Evolutionary conservation across 2,329 filamentous ascomycete genomes (phyloP), one percentile per base, ranked within the genome.

Genomic region (Trichoderma afroharzianum): DNA sequence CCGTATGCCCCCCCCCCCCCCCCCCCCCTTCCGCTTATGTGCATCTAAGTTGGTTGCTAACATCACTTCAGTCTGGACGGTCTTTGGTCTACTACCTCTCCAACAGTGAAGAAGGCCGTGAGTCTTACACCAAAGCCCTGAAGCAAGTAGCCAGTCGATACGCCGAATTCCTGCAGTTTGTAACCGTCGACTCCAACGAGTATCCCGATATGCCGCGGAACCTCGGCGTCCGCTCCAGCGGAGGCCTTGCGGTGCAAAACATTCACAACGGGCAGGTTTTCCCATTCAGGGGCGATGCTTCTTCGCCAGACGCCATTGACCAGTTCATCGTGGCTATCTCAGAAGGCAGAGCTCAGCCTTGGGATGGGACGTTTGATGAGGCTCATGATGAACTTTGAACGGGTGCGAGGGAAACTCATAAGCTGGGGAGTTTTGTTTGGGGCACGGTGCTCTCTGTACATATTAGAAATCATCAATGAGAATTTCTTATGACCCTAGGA

Each of bases 121-220:
- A 81, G 3, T 73, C 71, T 1, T 86, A 82, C 74, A 75, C 80
- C 5, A 59, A 75, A 1, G 75, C 78, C 6, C 78, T 87, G 63
- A 77, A 78, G 18, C 79, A 81, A 4, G 75, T 85, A 2, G 85
- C 85, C 1, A 82, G 82, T 72, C 82, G 81, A 73, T 86, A 84
- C 75, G 73, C 77, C 68, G 84, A 86, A 14, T 86, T 85, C 70
- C 79, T 87, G 14, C 78, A 77, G 69, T 87, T 87, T 72, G 82
- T 85, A 4, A 86, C 83, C 1, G 82, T 86, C 2, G 83, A 87
- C 71, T 78, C 79, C 0, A 71, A 74, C 33, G 84, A 86, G 72
- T 87, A 87, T 73, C 80, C 79, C 4, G 82, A 85, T 28, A 83
- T 86, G 76, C 75, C 80, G 1, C 71, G 74, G 8, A 78, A 79